A percentile compares a stretch with the other conserved stretches of the same genome.
phyloP scores from a whole-genome alignment of 2,329 filamentous ascomycete genomes.

The Pestalotiopsis sp. region DNA sequence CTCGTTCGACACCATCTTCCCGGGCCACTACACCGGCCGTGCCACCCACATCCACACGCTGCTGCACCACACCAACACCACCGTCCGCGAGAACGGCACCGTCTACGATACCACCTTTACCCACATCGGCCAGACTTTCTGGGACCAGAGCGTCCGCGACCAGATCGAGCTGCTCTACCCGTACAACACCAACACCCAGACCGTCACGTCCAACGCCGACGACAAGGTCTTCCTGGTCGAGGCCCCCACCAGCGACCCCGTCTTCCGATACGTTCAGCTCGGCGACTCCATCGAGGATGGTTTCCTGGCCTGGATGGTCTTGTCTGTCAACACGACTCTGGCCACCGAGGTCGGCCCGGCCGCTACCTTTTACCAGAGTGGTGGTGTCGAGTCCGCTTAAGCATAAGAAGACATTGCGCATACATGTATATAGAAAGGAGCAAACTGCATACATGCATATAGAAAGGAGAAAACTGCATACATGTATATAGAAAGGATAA shows the following conservation, averaged over 20 bases:
- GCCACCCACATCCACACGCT: slow-evolving; percentile 44
- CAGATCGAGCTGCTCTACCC: slow-evolving; percentile 46
- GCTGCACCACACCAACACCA: slow-evolving; percentile 24
- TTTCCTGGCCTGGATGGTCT: slow-evolving; percentile 48
- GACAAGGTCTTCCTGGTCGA: slow-evolving; percentile 50
- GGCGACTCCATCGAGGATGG: slow-evolving; percentile 49
- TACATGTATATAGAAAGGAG: neutral
- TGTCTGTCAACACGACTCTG: slow-evolving; percentile 41
- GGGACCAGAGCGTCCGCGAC: slow-evolving; percentile 53
- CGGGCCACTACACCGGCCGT: slow-evolving; percentile 39
- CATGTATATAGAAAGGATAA: neutral
- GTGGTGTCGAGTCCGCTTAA: slow-evolving; percentile 4
- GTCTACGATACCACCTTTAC: slow-evolving; percentile 44
- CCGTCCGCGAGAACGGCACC: slow-evolving; percentile 47
- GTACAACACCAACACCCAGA: slow-evolving; percentile 41
- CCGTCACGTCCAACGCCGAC: slow-evolving; percentile 45
- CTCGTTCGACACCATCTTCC: slow-evolving; percentile 46
- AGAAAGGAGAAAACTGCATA: no score
- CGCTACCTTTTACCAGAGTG: neutral
- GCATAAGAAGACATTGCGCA: neutral
- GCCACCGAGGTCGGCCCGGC: neutral
- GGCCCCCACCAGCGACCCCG: slow-evolving; percentile 50
- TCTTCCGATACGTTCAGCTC: slow-evolving; percentile 57
- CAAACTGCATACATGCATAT: neutral
- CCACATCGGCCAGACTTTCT: slow-evolving; percentile 63